Percentiles rank a stretch among this genome's conserved stretches.
Evolutionary conservation across 2,329 filamentous ascomycete genomes (phyloP).

Genomic region (Fusarium secorum): DNA sequence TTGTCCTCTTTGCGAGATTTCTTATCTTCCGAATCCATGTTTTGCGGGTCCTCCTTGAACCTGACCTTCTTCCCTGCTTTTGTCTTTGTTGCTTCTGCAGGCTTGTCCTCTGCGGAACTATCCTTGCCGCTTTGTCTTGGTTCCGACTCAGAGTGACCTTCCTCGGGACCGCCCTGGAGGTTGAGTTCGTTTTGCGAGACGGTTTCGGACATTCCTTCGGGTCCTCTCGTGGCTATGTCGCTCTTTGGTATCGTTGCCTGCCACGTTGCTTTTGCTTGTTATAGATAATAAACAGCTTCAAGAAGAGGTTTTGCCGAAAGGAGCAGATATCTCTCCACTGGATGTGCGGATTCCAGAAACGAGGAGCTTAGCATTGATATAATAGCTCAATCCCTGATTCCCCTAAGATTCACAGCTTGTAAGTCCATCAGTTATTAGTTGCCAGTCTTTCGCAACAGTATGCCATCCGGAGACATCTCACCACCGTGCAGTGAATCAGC

Average conservation of each 20-base stretch:
- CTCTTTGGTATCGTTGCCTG: background rate
- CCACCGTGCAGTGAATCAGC: background rate
- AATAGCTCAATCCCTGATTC: fast-evolving
- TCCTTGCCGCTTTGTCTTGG: background rate
- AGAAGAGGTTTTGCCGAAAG: too few species aligned
- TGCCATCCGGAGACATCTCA: background rate
- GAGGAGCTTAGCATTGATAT: fast-evolving
- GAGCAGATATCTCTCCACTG: fast-evolving
- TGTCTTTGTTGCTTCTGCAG: background rate
- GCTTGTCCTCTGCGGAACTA: background rate
- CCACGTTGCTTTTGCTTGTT: background rate
- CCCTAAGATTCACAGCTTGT: background rate
- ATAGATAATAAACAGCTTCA: too few species aligned
- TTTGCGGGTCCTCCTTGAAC: background rate
- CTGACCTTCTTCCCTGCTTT: background rate
- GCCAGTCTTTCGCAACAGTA: background rate
- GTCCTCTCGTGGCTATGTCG: background rate
- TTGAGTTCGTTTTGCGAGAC: background rate
- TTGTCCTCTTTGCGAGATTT: background rate
- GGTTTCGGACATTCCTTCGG: too few species aligned
- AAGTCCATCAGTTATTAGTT: background rate
- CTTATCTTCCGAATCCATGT: background rate
- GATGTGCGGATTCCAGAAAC: too few species aligned
- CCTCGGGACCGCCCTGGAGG: too few species aligned
- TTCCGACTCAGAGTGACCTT: background rate